Base-by-base conservation (phyloP, 257 asterid species). In the Solanum megistacrolobum region DNA sequence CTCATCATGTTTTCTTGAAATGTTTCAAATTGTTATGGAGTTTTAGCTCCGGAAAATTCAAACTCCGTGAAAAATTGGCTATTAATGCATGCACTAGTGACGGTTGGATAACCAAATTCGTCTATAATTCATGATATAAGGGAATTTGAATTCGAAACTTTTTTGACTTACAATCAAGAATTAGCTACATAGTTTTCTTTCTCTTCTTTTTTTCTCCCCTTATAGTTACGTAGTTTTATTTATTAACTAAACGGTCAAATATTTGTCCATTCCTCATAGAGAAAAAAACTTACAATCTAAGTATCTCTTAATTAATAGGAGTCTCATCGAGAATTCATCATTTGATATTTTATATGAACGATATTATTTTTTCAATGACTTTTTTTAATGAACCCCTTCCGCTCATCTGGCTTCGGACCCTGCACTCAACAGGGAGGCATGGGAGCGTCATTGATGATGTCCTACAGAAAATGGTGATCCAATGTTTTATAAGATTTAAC, bases 391-490 rank as follows among this genome's bases (percentile, higher is more conserved):
- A 68, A 68, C 75, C 36, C 21, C 36, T 27, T 12, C 1, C 0
- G 9, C 11, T 16, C 1, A 1, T 25, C 34, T 12, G 3, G 1
- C 74, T 31, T 29, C 10, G 2, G 0, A 39, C 8, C 20, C 36
- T 27, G 75, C 21, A 27, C 75, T 68, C 39, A 34, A 35, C 48
- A 34, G 27, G 25, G 4, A 32, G 81, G 46, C 29, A 34, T 73
- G 81, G 81, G 48, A 34, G 36, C 18, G 82, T 34, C 29, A 73
- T 34, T 73, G 82, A 73, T 73, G 81, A 34, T 73, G 81, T 73
- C 46, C 46, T 27, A 66, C 9, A 5, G 48, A 32, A 73, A 73
- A 73, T 73, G 18, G 27, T 74, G 83, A 48, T 21, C 83, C 83
- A 74, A 74, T 34, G 18, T 74, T 35, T 35, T 68, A 16, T 25